These are phyloP conservation scores for Sclerotiophoma versabilis DNA, from an alignment of 2,329 filamentous ascomycete species.

Conservation along the genomic window DNA sequence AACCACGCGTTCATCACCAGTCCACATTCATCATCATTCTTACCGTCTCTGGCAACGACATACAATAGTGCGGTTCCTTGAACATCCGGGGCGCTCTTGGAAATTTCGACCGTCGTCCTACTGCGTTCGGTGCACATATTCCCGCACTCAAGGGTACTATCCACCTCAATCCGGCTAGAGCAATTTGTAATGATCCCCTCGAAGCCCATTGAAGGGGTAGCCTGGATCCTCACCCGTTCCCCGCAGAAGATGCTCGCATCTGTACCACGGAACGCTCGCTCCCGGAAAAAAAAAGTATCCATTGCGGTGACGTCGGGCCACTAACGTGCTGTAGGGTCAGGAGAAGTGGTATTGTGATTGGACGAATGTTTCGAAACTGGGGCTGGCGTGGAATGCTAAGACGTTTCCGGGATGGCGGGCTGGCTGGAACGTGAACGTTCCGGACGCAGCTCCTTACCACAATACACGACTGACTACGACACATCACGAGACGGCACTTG, in stretches of 20 bases:
- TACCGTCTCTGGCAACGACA: slow-evolving; percentile 8
- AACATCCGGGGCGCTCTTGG: neutral
- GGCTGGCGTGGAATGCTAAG: neutral
- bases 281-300: neutral
- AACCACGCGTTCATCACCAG: neutral
- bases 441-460: neutral
- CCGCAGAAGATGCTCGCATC: neutral
- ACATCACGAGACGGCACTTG: slow-evolving; percentile 1
- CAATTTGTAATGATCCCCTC: slow-evolving; percentile 2
- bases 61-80: slow-evolving; percentile 2
- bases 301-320: slow-evolving; percentile 14
- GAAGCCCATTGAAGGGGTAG: neutral
- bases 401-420: neutral
- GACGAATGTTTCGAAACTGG: neutral
- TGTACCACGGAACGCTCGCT: slow-evolving; percentile 7
- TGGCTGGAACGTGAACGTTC: slow-evolving; percentile 13
- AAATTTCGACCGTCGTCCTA: slow-evolving; percentile 2
- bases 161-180: slow-evolving; percentile 1
- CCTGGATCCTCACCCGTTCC: slow-evolving; percentile 7
- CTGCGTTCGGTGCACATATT: neutral
- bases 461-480: neutral
- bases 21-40: slow-evolving; percentile 8
- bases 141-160: neutral
- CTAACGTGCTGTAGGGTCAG: neutral
- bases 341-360: neutral